Base-by-base conservation (phyloP, 768 basidiomycete species). In the Cyclocybe cylindracea region DNA sequence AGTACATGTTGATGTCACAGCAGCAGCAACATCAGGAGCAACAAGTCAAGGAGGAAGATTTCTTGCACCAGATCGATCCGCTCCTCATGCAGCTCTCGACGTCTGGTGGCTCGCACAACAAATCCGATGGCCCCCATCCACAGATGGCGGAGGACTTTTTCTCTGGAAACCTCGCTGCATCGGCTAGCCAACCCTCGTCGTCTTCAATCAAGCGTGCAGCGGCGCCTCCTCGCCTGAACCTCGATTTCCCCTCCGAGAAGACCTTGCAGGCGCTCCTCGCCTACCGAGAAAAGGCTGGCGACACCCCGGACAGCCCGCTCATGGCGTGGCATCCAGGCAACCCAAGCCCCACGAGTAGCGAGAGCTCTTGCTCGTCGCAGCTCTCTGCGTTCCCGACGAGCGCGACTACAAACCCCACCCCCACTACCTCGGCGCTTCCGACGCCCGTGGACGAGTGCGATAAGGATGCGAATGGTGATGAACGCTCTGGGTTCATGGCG, bases 391-490 rank as follows among this genome's bases (percentile, higher is more conserved):
- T 68, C 51, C 59, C 62, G 18, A 51, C 54, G 51, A 56, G 44
- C 36, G 57, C 58, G 6, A 55, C 62, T 4, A 32, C 48, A 13
- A 62, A 56, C 46, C 51, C 65, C 6, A 69, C 69, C 0, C 63
- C 71, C 36, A 57, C 54, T 2, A 63, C 56, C 34, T 67, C 66
- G 24, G 65, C 61, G 14, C 62, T 69, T 7, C 62, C 63, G 8
- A 71, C 70, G 2, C 71, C 70, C 31, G 52, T 63, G 2, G 70
- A 71, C 38, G 62, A 67, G 48, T 58, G 46, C 36, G 48, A 32
- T 41, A 7, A 34, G 29, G n/a, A 19, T 44, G 18, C 24, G 19
- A 29, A 10, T 37, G n/a, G 46, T 50, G 10, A 44, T 39, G 9
- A 38, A 51, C 44, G 55, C 41, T 35, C n/a, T 11, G 46, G 33